Evolutionary conservation across 2,329 filamentous ascomycete genomes (phyloP).

Genomic region (Claviceps digitariae): DNA sequence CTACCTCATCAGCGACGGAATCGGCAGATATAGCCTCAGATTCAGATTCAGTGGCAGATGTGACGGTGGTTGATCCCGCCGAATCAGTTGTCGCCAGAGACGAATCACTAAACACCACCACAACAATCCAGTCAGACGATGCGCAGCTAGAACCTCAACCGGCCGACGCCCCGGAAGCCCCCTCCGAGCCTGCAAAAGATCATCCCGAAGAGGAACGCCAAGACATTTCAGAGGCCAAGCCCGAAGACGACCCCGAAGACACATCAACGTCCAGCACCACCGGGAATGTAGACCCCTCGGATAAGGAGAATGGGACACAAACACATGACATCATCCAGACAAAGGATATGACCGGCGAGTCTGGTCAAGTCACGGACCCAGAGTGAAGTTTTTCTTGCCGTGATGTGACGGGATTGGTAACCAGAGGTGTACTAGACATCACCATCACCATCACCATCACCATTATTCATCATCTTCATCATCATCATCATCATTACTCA

Average conservation of each 20-base stretch:
- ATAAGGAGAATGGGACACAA: background rate
- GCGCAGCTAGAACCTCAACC: background rate
- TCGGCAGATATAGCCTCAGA: background rate
- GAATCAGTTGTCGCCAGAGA: conserved; percentile 1
- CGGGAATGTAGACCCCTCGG: background rate
- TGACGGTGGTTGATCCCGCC: background rate
- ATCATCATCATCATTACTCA: background rate
- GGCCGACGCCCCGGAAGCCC: background rate
- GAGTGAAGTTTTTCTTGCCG: background rate
- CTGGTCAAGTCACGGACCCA: conserved; percentile 3
- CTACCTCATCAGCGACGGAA: background rate
- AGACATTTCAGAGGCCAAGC: background rate
- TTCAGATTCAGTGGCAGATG: conserved; percentile 5
- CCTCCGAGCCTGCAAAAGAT: background rate
- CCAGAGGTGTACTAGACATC: background rate
- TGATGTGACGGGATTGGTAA: background rate
- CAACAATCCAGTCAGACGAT: background rate
- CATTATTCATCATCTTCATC: background rate
- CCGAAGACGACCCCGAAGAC: conserved; percentile 1
- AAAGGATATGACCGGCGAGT: conserved; percentile 4
- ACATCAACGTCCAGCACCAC: background rate
- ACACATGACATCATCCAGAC: background rate
- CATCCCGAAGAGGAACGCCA: background rate
- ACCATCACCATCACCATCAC: background rate
- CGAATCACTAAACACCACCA: background rate